Conservation (phyloP, 331 rosid species). For the Rhamnella rubrinervis region DNA sequence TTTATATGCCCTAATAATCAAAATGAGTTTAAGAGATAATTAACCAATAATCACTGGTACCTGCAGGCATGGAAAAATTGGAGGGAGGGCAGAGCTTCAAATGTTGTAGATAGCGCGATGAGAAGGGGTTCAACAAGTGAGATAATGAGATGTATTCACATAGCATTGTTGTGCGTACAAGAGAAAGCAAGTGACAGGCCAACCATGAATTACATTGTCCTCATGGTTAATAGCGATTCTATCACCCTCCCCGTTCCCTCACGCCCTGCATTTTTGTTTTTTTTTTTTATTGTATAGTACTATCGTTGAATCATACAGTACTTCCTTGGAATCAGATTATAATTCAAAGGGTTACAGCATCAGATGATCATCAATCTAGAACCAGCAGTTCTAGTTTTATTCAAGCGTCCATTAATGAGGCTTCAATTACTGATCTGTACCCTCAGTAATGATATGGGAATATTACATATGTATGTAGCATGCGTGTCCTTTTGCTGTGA, state of each 20-base stretch:
- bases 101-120: conserved; percentile 6
- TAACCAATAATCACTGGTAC: too few relatives aligned
- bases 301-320: background rate
- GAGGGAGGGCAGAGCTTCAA: conserved; percentile 1
- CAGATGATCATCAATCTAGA: background rate
- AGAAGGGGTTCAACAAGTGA: conserved; percentile 1
- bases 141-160: conserved; percentile 15
- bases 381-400: background rate
- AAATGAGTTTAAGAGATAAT: background rate
- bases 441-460: conserved; percentile 3
- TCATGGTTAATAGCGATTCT: conserved; percentile 12
- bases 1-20: too few relatives aligned
- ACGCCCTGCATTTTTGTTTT: conserved; percentile 15
- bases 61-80: conserved; percentile 15
- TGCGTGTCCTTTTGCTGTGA: too few relatives aligned
- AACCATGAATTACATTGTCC: conserved; percentile 25
- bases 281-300: too few relatives aligned
- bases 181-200: conserved; percentile 28
- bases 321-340: background rate
- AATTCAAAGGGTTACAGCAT: background rate
- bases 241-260: conserved; percentile 6
- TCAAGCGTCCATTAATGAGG: background rate
- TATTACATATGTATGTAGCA: too few relatives aligned
- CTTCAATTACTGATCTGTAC: conserved; percentile 12
- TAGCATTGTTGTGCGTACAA: conserved; percentile 17